A percentile compares a stretch with the other conserved stretches of the same genome.
Conservation (phyloP, 208 protist species). For the Wallacemonas sp. region DNA sequence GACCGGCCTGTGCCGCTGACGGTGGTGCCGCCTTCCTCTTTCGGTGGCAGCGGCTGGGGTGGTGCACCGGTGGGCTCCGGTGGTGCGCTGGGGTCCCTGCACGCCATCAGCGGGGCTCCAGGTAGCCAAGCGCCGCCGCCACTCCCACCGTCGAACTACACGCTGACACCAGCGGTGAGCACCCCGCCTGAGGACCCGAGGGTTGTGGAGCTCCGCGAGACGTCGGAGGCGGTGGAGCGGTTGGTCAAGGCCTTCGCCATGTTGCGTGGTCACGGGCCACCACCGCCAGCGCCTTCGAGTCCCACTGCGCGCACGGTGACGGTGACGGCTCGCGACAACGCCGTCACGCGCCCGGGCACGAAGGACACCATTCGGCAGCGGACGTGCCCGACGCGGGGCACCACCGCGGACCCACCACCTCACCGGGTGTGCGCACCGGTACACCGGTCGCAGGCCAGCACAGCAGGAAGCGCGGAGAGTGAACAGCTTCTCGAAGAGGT, state of each 20-base stretch:
- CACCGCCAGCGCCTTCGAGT: not conserved
- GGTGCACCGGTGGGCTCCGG: no score
- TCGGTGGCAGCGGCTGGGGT: not conserved
- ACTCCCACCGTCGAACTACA: conserved; percentile 21
- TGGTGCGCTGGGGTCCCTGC: no score
- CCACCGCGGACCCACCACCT: not conserved
- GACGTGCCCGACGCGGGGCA: not conserved
- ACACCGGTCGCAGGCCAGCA: not conserved
- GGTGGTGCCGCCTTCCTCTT: not conserved
- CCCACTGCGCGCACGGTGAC: not conserved
- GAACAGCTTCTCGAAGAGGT: conserved; percentile 24
- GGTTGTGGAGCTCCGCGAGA: conserved; percentile 68
- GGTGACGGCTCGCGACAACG: not conserved
- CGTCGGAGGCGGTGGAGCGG: conserved; percentile 81
- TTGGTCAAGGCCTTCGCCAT: conserved; percentile 78
- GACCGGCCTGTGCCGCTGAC: not conserved
- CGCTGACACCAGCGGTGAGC: not conserved
- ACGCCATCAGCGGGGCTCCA: no score
- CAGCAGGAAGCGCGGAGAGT: not conserved
- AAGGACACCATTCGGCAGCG: not conserved
- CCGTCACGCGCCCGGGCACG: not conserved
- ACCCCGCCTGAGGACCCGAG: conserved; percentile 24
- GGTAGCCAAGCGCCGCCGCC: conserved; percentile 40
- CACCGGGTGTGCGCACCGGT: not conserved
- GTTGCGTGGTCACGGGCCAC: conserved; percentile 46